Base-by-base conservation (phyloP, 257 asterid genomes). In the Capsicum rhomboideum region DNA sequence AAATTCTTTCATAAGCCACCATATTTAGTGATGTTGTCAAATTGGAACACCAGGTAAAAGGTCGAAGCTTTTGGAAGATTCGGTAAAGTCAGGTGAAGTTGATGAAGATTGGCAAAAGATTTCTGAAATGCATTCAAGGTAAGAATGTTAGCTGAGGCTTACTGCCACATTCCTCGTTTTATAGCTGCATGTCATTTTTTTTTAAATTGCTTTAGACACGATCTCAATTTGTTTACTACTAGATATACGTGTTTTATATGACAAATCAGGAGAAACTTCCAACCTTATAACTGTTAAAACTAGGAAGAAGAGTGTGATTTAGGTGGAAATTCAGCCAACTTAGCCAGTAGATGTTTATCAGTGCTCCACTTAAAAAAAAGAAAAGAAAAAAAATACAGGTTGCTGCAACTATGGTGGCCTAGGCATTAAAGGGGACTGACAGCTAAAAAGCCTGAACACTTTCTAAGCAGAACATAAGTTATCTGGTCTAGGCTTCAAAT, bases 31-130 rank as follows among this genome's bases (percentile, higher is more conserved):
- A 2, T 77, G 64, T 49, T 77, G 10, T 44, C 61, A 52, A 77
- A 77, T 17, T 77, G 26, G 59, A 50, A 77, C 50, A 50, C 16
- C 28, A 50, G 66, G 18, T 68, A 84, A 75, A 85, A 83, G 86
- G 61, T 59, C 88, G 34, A 85, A 85, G 79, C 91, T 83, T 74
- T 54, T 82, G 84, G 94, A 90, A 86, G 87, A 86, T 85, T 84
- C 93, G 44, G 88, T 78, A 74, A 82, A 82, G 85, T 85, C 80
- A 75, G 59, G 61, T 75, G 80, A 75, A 75, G 59, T 75, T 46
- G 80, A 75, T 49, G 80, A 75, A 23, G 74, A 50, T 79, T 26
- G 77, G 75, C 12, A 20, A 17, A 79, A n/a, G 63, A 74, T 84
- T 58, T 59, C 49, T 55, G 66, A 59, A n/a, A 16, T 28, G 61